These are phyloP conservation scores for Colletotrichum zoysiae DNA, from an alignment of 2,329 filamentous ascomycete species.

Conservation along the genomic window DNA sequence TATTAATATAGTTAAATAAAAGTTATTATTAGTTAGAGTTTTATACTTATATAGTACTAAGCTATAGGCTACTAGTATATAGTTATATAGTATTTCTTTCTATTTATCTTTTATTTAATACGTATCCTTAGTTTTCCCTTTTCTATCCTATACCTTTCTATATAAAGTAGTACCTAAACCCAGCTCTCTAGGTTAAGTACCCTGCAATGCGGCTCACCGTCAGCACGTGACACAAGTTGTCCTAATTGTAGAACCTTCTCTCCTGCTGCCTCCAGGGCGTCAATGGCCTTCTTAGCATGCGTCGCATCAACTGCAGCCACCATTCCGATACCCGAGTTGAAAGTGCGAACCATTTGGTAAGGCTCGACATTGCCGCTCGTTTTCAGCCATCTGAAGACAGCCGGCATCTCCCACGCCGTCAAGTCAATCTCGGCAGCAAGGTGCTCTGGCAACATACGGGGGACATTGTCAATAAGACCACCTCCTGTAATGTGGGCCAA, in stretches of 20 bases:
- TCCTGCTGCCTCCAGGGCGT: constrained; percentile 73
- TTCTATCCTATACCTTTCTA: not conserved
- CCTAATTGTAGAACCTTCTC: constrained; percentile 86
- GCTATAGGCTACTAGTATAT: too few relatives aligned
- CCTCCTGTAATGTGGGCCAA: constrained; percentile 98
- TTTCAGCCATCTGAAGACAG: constrained; percentile 91
- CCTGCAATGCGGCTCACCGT: constrained; percentile 60
- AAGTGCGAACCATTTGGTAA: constrained; percentile 88
- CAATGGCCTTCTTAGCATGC: constrained; percentile 71
- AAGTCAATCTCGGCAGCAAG: constrained; percentile 87
- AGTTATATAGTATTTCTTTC: constrained; percentile 15
- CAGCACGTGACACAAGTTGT: constrained; percentile 70
- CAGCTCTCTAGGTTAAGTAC: constrained; percentile 68
- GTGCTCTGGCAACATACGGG: constrained; percentile 85
- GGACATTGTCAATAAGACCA: constrained; percentile 92
- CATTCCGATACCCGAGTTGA: constrained; percentile 97
- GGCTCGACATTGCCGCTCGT: constrained; percentile 76
- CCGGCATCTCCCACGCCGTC: constrained; percentile 78
- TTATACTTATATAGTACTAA: too few relatives aligned
- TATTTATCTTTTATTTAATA: constrained; percentile 22
- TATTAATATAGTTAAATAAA: too few relatives aligned
- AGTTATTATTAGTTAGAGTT: too few relatives aligned
- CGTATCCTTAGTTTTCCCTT: constrained; percentile 5
- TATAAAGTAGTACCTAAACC: constrained; percentile 44
- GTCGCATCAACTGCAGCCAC: constrained; percentile 81